Base-by-base conservation (phyloP, 345 rosid species). In the Syzygium oleosum region DNA sequence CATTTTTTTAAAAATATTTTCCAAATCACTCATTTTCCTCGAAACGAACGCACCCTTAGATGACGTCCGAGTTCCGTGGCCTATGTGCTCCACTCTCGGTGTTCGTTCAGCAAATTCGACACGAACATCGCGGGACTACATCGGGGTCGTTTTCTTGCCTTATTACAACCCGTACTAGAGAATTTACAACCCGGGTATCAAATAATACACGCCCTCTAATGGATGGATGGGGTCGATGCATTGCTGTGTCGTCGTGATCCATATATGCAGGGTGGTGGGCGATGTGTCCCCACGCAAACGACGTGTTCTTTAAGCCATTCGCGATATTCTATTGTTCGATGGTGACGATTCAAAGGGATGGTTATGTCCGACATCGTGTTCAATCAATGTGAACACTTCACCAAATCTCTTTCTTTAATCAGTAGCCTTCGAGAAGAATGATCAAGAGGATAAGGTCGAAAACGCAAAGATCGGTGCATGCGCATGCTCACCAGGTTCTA, bases 161-260 rank as follows among this genome's bases (percentile, higher is more conserved):
- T 41, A 4, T 4, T 41, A 41, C 43, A 4, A 3, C 9, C 9
- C 19, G 2, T 12, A 13, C n/a, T 5, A n/a, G 34, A 61, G 17
- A n/a, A 7, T n/a, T 61, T 61, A n/a, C 29, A 15, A 6, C 7
- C 6, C 19, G 19, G 17, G 2, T n/a, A 13, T 61, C 38, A n/a
- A 61, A 61, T 4, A 61, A 13, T 16, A 13, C 1, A 6, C 19
- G 0, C 13, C 7, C 16, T 3, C 15, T 6, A n/a, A 61, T 1
- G 16, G n/a, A 61, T 61, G 0, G 9, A n/a, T n/a, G n/a, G 13
- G 13, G 9, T 13, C 0, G 0, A 3, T 3, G 31, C 38, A 14
- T n/a, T n/a, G 34, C 34, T 13, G 6, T n/a, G 29, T 5, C 68
- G 27, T 59, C 68, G 1, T 0, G 17, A 59, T 27, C 17, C 3